Base-by-base conservation (phyloP, 768 basidiomycete species). In the Suillus clintonianus region DNA sequence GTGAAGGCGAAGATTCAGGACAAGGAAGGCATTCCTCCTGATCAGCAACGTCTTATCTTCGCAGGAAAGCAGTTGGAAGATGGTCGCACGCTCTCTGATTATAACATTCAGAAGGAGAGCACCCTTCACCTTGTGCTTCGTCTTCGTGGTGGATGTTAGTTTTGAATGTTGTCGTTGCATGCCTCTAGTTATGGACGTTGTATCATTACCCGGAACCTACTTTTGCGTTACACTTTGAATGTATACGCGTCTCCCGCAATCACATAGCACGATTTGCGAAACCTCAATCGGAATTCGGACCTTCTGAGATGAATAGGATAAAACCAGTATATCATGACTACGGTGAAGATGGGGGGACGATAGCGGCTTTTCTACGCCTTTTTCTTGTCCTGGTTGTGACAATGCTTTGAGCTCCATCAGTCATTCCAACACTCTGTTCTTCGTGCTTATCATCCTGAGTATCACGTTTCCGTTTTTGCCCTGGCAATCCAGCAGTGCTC, bases 31-130 rank as follows among this genome's bases (percentile, higher is more conserved):
- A 91, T 91, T 55, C 90, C 89, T 17, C 90, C 89, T 24, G 90
- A 90, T 68, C 89, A 90, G 70, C 89, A 91, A 70, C 85, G 89
- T 42, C 79, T 91, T n/a, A 91, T 91, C 71, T 91, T 90, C 63
- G 90, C 89, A 58, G 89, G 89, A 5, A 91, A 91, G 79, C 89
- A 91, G 72, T 79, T 91, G 47, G 90, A 91, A 70, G 90, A 91
- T 63, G 90, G 90, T 15, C 86, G 90, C 50, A 91, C 90, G 10
- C 83, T 90, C 27, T 89, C 88, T 36, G 90, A 91, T 70, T 91
- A 89, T 74, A 89, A 89, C 70, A 90, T 90, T 56, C 89, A 89
- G 79, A 89, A 89, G 74, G 88, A 89, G 81, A 81, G 82, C 13
- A 92, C 91, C 47, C 80, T 93, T 63, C 83, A 90, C 71, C 80